Percentiles rank a stretch among this genome's conserved stretches.
Conservation (phyloP, 257 asterid genomes). For the Fraxinus excelsior region DNA sequence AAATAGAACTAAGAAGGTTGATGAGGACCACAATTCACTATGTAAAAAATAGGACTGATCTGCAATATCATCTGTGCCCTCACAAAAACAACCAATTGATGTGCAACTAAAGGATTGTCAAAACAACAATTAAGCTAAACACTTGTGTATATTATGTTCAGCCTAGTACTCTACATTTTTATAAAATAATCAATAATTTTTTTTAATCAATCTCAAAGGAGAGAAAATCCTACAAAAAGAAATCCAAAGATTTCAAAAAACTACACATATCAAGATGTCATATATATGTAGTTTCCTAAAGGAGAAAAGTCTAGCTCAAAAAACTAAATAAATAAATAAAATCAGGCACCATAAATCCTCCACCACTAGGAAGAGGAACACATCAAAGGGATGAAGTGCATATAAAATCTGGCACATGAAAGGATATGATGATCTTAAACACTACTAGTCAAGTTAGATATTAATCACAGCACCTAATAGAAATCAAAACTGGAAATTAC, state of each 20-base stretch:
- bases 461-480: conserved; percentile 3
- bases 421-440: neutral
- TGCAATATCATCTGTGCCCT: too few relatives aligned
- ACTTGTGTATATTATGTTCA: neutral
- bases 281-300: neutral
- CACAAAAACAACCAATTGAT: too few relatives aligned
- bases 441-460: neutral
- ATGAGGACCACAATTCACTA: too few relatives aligned
- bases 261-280: neutral
- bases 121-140: too few relatives aligned
- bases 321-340: too few relatives aligned
- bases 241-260: neutral
- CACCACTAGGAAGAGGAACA: neutral
- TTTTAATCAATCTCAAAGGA: neutral
- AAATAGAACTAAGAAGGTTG: too few relatives aligned
- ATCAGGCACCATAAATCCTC: neutral
- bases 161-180: neutral
- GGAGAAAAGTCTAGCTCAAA: neutral
- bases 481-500: neutral
- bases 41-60: too few relatives aligned
- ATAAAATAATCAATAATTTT: too few relatives aligned
- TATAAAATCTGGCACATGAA: neutral
- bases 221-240: neutral
- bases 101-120: too few relatives aligned
- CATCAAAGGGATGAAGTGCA: neutral